These are phyloP conservation scores for Blumeriella jaapii DNA, from an alignment of 2,329 filamentous ascomycete species.

Conservation along the genomic window DNA sequence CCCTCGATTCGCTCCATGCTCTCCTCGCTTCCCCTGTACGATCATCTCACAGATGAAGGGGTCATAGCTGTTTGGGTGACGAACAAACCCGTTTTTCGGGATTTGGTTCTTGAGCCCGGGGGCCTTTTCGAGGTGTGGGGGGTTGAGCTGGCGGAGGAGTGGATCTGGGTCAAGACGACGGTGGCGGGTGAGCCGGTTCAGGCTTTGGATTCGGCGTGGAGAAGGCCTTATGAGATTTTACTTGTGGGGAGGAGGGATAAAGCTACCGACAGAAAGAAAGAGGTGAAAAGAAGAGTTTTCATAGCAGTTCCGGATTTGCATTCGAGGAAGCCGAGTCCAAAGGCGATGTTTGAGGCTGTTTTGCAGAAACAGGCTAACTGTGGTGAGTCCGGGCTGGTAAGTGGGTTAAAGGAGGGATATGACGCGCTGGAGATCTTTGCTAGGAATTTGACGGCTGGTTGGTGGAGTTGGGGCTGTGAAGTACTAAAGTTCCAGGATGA, in stretches of 20 bases:
- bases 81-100: conserved; percentile 48
- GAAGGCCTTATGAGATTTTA: conserved; percentile 68
- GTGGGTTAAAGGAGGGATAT: conserved; percentile 31
- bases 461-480: conserved; percentile 72
- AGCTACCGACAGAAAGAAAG: not conserved
- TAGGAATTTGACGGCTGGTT: conserved; percentile 59
- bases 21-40: conserved; percentile 42
- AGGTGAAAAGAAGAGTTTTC: conserved; percentile 43
- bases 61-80: conserved; percentile 68
- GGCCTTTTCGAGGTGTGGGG: conserved; percentile 59
- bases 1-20: conserved; percentile 38
- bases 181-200: conserved; percentile 51
- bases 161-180: conserved; percentile 72
- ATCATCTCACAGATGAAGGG: conserved; percentile 40
- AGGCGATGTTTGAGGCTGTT: conserved; percentile 44
- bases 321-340: conserved; percentile 66
- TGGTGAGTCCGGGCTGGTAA: conserved; percentile 26
- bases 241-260: conserved; percentile 37
- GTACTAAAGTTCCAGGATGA: conserved; percentile 56
- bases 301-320: conserved; percentile 64
- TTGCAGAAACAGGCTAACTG: not conserved
- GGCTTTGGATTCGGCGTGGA: conserved; percentile 47
- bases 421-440: conserved; percentile 66
- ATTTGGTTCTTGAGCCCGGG: conserved; percentile 38
- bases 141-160: conserved; percentile 54